These are phyloP conservation scores for Asparagopsis taxiformis DNA, from an alignment of 31 red algal genomes.

Conservation along the genomic window DNA sequence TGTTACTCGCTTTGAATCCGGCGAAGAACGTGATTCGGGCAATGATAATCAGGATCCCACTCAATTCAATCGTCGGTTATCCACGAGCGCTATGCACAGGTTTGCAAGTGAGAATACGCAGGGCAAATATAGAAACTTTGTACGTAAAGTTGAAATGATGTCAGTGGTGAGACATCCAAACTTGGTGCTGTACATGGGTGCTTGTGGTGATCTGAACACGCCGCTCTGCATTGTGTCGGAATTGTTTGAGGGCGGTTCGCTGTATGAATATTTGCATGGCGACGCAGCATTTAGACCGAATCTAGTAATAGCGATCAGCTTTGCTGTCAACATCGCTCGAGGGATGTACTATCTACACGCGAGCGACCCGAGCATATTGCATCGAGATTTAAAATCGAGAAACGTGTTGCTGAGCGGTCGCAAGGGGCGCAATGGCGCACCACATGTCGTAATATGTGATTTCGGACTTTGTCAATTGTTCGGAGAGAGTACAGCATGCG, in stretches of 20 bases:
- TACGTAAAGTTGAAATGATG: slow-evolving; percentile 74
- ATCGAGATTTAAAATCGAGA: too few relatives aligned
- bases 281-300: slow-evolving; percentile 18
- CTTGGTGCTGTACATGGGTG: slow-evolving; percentile 86
- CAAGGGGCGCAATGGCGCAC: slow-evolving; percentile 14
- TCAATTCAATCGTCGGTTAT: slow-evolving; percentile 8
- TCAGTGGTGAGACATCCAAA: slow-evolving; percentile 86
- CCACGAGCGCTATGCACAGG: slow-evolving; percentile 6
- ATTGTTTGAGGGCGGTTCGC: slow-evolving; percentile 74
- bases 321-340: slow-evolving; percentile 40
- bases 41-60: neutral
- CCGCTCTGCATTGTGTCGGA: slow-evolving; percentile 89
- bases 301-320: neutral
- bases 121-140: slow-evolving; percentile 32
- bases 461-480: slow-evolving; percentile 66
- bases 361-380: slow-evolving; percentile 45
- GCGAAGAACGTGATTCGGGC: neutral
- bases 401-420: slow-evolving; percentile 56
- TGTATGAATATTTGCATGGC: slow-evolving; percentile 72
- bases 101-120: slow-evolving; percentile 11
- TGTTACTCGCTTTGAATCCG: neutral
- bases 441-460: slow-evolving; percentile 75
- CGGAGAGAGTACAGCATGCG: too few relatives aligned
- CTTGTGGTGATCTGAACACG: slow-evolving; percentile 33
- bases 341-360: slow-evolving; percentile 79